Percentiles rank a stretch among this genome's conserved stretches.
Evolutionary conservation across 2,329 filamentous ascomycete species (phyloP).

Genomic region (Davidsoniella neocaledoniae): DNA sequence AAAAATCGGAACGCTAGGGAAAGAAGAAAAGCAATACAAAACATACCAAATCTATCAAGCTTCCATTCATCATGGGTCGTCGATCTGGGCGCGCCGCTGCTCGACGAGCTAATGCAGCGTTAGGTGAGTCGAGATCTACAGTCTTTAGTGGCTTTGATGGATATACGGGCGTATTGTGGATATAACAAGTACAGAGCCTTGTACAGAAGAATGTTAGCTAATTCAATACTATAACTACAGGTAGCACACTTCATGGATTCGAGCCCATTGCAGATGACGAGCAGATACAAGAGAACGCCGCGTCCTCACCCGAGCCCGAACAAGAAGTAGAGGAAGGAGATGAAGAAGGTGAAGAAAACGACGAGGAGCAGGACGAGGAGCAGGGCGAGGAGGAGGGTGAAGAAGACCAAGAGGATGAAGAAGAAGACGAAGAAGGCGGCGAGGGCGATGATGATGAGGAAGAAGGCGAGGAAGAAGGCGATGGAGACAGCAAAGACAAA

Average conservation of each 20-base stretch:
- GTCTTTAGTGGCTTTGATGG: neutral
- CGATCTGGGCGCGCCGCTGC: constrained; percentile 36
- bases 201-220: neutral
- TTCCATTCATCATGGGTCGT: constrained; percentile 20
- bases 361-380: neutral
- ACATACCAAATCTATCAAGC: too few species aligned
- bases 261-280: constrained; percentile 24
- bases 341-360: constrained; percentile 5
- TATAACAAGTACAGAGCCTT: neutral
- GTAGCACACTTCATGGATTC: constrained; percentile 27
- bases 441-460: constrained; percentile 33
- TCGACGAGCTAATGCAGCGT: constrained; percentile 34
- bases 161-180: neutral
- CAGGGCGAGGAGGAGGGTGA: constrained; percentile 7
- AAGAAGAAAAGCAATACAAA: too few species aligned
- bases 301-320: constrained; percentile 16
- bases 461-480: constrained; percentile 23
- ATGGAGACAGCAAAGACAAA: constrained; percentile 23
- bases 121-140: constrained; percentile 26
- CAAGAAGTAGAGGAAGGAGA: constrained; percentile 14
- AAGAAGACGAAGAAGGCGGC: constrained; percentile 15
- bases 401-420: constrained; percentile 9
- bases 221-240: constrained; percentile 16
- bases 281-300: constrained; percentile 21
- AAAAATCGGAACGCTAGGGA: too few species aligned